These are phyloP conservation scores for Diospyros kaki DNA, from an alignment of 148 eudicot genomes.

Conservation along the genomic window DNA sequence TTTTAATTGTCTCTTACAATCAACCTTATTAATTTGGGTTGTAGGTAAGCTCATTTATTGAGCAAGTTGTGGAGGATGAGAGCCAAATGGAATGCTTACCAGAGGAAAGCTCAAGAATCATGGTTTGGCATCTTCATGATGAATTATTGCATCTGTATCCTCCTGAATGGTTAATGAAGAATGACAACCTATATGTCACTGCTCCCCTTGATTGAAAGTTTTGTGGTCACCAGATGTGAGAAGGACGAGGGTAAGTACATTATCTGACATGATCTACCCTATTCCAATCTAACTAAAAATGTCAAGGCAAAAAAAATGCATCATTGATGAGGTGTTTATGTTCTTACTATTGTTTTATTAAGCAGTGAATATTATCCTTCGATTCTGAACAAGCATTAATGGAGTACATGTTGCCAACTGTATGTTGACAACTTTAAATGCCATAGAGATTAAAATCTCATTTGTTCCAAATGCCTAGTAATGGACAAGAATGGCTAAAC, in stretches of 20 bases:
- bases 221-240: slow-evolving; percentile 5
- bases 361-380: neutral
- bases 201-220: slow-evolving; percentile 24
- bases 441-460: neutral
- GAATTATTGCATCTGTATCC: slow-evolving; percentile 44
- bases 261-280: neutral
- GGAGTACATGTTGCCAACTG: neutral
- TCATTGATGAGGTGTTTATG: neutral
- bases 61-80: slow-evolving; percentile 80
- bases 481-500: too few species aligned
- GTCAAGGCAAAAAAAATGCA: neutral
- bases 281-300: neutral
- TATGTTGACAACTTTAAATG: neutral
- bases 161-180: slow-evolving; percentile 42
- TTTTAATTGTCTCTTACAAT: neutral
- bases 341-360: neutral
- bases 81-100: slow-evolving; percentile 80
- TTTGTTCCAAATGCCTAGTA: neutral
- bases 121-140: slow-evolving; percentile 66
- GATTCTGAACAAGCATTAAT: neutral
- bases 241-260: slow-evolving; percentile 5
- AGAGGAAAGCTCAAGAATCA: slow-evolving; percentile 35
- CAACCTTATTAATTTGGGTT: slow-evolving; percentile 8
- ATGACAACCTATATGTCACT: slow-evolving; percentile 28
- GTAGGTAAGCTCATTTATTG: slow-evolving; percentile 73